phyloP scores from a whole-genome alignment of 371 early-diverging fungal species.

The Lichtheimia ramosa region DNA sequence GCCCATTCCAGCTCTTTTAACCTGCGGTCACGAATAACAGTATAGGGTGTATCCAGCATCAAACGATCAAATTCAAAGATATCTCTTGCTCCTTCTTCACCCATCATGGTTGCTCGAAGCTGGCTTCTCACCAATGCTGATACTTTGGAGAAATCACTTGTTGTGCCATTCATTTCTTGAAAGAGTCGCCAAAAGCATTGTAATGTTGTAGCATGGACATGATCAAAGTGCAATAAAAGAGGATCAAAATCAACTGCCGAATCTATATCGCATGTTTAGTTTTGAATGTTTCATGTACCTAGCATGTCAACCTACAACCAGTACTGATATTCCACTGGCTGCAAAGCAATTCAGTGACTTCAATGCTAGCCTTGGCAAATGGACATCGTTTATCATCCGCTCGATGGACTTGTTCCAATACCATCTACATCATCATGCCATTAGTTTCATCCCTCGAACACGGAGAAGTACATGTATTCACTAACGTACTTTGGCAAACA shows the following conservation, averaged over 20 bases:
- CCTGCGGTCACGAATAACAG: constrained; percentile 63
- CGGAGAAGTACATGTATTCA: no score
- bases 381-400: constrained; percentile 63
- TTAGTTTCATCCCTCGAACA: no score
- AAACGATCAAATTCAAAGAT: constrained; percentile 55
- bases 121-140: constrained; percentile 57
- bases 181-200: constrained; percentile 61
- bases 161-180: constrained; percentile 67
- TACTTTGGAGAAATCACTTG: constrained; percentile 60
- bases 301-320: constrained; percentile 47
- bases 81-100: constrained; percentile 30
- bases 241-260: constrained; percentile 62
- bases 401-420: constrained; percentile 60
- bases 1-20: constrained; percentile 71
- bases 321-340: constrained; percentile 72
- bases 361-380: constrained; percentile 64
- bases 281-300: no score
- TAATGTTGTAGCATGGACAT: constrained; percentile 59
- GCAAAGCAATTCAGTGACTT: constrained; percentile 66
- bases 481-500: constrained; percentile 46
- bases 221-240: constrained; percentile 59
- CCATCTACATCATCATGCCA: constrained; percentile 28
- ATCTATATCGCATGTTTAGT: constrained; percentile 14
- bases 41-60: constrained; percentile 65
- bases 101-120: constrained; percentile 40